phyloP scores from a whole-genome alignment of 176 grass and related monocot species.

The Echinochloa phyllopogon region DNA sequence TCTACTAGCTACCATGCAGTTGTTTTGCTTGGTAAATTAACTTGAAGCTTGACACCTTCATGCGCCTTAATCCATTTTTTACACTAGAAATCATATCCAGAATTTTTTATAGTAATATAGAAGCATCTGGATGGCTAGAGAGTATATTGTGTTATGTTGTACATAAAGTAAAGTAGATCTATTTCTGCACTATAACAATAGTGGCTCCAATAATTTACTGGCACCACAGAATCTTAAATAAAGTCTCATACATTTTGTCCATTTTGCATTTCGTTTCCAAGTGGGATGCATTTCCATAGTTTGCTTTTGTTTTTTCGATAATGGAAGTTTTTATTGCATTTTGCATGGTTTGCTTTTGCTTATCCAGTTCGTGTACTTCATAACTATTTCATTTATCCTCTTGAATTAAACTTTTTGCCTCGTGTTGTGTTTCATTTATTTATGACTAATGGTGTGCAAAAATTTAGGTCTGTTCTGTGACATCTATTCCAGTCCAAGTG shows the following conservation, averaged over 20 bases:
- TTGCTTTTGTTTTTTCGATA: constrained; percentile 1
- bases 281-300: not conserved
- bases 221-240: not conserved
- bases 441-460: not conserved
- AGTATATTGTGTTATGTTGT: not conserved
- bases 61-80: constrained; percentile 9
- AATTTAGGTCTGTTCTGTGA: not conserved
- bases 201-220: not conserved
- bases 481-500: not conserved
- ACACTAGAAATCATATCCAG: constrained; percentile 3
- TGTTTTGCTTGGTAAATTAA: not conserved
- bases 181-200: not conserved
- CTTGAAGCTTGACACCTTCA: not conserved
- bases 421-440: constrained; percentile 4
- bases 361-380: not conserved
- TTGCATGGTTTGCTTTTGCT: not conserved
- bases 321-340: too few species aligned
- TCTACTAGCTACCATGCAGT: not conserved
- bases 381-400: not conserved
- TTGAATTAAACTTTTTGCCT: not conserved
- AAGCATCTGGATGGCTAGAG: constrained; percentile 12
- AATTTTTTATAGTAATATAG: not conserved
- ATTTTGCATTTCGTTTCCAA: not conserved
- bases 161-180: not conserved
- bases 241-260: not conserved